Evolutionary conservation across 768 basidiomycete species (phyloP), one percentile per base, ranked within the genome.

Genomic region (Kwoniella shandongensis): DNA sequence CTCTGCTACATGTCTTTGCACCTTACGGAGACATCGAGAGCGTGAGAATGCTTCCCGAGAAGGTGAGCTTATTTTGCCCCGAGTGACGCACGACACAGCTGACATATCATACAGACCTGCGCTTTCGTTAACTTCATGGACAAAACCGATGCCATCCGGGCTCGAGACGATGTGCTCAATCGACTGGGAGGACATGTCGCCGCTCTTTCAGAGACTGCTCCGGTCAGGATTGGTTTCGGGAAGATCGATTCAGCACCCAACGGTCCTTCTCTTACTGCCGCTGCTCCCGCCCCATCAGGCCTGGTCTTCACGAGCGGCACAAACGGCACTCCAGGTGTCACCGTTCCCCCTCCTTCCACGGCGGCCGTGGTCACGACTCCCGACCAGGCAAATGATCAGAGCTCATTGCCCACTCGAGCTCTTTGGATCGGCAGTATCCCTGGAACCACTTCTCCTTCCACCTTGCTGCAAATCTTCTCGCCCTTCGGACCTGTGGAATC

Each of bases 121-220:
- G 96, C 94, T 8, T 99, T 99, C 74, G 94, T 99, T 73, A 99
- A 99, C 75, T 99, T 96, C 74, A 90, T 96, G 42, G 92, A 96
- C 63, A 88, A 89, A 74, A 82, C 85, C 1, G 94, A 98, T 76
- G 94, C 94, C n/a, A 86, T 98, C 63, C 86, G 91, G 56, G 96
- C 96, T 12, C 94, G 96, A 73, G 96, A 99, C 25, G 96, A 99
- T 77, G 93, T 99, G 38, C 81, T 96, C 51, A 97, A 94, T 76
- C 86, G 94, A 22, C 83, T 97, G 23, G 91, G 91, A 44, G 93
- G 94, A 6, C 74, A 76, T 35, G 91, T 96, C 59, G 26, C 72
- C 12, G 88, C 89, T 50, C 88, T 93, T 84, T 88, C 89, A 3
- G 94, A 93, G 63, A 91, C 92, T 13, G 91, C 92, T 76, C 91